phyloP scores from a whole-genome alignment of 75 land plant genomes.

The Chamaecyparis obtusa region DNA sequence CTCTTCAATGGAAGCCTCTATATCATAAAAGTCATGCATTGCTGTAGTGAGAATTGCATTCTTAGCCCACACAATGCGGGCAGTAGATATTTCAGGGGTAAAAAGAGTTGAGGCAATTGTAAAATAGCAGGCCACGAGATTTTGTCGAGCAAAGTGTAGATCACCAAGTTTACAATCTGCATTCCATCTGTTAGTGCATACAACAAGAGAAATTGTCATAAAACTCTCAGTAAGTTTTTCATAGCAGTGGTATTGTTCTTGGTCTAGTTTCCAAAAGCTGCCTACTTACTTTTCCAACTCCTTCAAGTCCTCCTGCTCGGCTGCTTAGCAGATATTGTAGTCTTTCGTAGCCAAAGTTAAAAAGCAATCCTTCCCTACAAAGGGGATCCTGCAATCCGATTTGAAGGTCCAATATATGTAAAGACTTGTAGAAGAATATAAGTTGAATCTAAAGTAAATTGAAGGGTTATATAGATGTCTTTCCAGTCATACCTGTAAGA shows the following conservation, averaged over 20 bases:
- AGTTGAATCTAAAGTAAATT: no score
- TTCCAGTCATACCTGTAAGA: constrained; percentile 40
- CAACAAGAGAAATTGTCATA: background rate
- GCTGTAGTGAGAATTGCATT: constrained; percentile 64
- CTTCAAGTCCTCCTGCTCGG: constrained; percentile 60
- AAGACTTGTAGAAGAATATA: background rate
- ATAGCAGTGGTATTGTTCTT: background rate
- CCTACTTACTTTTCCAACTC: constrained; percentile 47
- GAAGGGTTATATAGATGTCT: no score
- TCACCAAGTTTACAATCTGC: constrained; percentile 53
- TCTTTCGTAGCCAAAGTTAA: constrained; percentile 67
- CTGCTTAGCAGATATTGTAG: constrained; percentile 60
- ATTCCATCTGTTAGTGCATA: constrained; percentile 53
- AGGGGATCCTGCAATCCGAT: constrained; percentile 37
- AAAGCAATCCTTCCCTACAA: constrained; percentile 43
- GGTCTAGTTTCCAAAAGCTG: background rate
- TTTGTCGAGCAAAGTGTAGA: constrained; percentile 71
- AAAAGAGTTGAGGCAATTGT: constrained; percentile 75
- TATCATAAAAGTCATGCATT: constrained; percentile 87
- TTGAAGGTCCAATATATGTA: constrained; percentile 2
- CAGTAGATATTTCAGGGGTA: constrained; percentile 64
- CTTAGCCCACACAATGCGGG: no score
- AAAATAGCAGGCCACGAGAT: constrained; percentile 68
- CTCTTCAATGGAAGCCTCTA: constrained; percentile 66
- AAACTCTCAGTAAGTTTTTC: background rate